Conservation (phyloP, 2,329 filamentous ascomycete genomes). For the Knoxdaviesia proteae region DNA sequence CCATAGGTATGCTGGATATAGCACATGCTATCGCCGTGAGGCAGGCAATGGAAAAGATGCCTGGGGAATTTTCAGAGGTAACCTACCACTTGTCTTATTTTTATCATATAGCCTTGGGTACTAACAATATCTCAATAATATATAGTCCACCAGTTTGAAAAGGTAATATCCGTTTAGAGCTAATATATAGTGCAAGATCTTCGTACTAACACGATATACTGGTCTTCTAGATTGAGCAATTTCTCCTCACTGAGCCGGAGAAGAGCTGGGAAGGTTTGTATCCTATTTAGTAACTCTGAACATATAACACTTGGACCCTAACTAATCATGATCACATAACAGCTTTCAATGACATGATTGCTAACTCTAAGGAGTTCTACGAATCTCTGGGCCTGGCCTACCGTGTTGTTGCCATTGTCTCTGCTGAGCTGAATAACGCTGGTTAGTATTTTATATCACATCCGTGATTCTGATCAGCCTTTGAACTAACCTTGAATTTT, state of each 20-base stretch:
- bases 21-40: constrained; percentile 89
- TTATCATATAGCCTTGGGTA: too few species aligned
- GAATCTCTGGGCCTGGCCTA: constrained; percentile 76
- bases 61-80: constrained; percentile 76
- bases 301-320: too few species aligned
- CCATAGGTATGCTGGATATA: constrained; percentile 75
- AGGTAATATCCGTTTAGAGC: constrained; percentile 23
- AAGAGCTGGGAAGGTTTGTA: constrained; percentile 52
- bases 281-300: too few species aligned
- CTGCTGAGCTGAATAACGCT: constrained; percentile 69
- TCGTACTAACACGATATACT: too few species aligned
- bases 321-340: too few species aligned
- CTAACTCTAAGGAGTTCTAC: constrained; percentile 84
- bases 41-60: constrained; percentile 77
- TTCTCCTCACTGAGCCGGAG: constrained; percentile 63
- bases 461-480: too few species aligned
- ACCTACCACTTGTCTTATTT: too few species aligned
- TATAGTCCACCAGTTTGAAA: constrained; percentile 84
- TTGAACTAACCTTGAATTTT: background rate
- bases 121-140: too few species aligned
- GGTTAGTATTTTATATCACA: too few species aligned
- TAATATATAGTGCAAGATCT: background rate
- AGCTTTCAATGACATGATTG: constrained; percentile 83
- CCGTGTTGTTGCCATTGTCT: constrained; percentile 82
- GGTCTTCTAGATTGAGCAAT: constrained; percentile 41